These are phyloP conservation scores for Nakaseomyces delphensis DNA, from an alignment of 1,139 yeast genomes.

Conservation along the genomic window DNA sequence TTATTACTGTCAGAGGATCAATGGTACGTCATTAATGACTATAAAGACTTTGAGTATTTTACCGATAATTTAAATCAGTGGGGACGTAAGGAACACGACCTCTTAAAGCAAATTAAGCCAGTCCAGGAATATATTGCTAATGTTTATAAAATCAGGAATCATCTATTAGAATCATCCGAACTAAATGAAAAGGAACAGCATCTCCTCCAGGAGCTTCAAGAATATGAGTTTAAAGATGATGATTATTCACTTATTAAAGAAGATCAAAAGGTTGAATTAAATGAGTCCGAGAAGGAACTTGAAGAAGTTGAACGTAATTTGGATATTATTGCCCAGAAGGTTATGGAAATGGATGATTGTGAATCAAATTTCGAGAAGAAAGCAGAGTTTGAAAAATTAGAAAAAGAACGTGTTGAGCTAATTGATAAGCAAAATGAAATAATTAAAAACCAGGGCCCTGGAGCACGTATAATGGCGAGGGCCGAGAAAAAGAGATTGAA, in stretches of 20 bases:
- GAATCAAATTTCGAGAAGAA: slow-evolving; percentile 25
- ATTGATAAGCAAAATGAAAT: slow-evolving; percentile 16
- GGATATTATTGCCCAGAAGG: slow-evolving; percentile 27
- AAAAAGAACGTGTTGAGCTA: slow-evolving; percentile 22
- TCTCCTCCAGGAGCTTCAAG: slow-evolving; percentile 35
- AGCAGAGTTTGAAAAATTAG: slow-evolving; percentile 22
- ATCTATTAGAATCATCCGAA: slow-evolving; percentile 39
- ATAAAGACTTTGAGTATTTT: slow-evolving; percentile 50
- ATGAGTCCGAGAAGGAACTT: slow-evolving; percentile 12
- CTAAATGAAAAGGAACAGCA: slow-evolving; percentile 38
- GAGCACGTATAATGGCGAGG: slow-evolving; percentile 19
- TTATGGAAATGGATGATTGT: slow-evolving; percentile 29
- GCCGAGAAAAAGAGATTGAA: slow-evolving; percentile 20
- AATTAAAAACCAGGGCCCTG: slow-evolving; percentile 14
- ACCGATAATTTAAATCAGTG: slow-evolving; percentile 61
- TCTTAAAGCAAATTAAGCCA: slow-evolving; percentile 52
- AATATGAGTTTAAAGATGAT: slow-evolving; percentile 32
- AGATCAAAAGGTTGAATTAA: slow-evolving; percentile 15
- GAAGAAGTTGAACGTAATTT: slow-evolving; percentile 14
- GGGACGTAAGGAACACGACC: slow-evolving; percentile 66
- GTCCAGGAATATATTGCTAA: slow-evolving; percentile 47
- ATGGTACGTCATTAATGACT: slow-evolving; percentile 58
- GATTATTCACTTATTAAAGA: slow-evolving; percentile 23
- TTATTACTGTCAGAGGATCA: slow-evolving; percentile 48
- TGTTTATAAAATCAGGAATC: slow-evolving; percentile 54